Evolutionary conservation across 2,329 filamentous ascomycete species (phyloP), one percentile per base, ranked within the genome.

Genomic region (Fusarium staphyleae): DNA sequence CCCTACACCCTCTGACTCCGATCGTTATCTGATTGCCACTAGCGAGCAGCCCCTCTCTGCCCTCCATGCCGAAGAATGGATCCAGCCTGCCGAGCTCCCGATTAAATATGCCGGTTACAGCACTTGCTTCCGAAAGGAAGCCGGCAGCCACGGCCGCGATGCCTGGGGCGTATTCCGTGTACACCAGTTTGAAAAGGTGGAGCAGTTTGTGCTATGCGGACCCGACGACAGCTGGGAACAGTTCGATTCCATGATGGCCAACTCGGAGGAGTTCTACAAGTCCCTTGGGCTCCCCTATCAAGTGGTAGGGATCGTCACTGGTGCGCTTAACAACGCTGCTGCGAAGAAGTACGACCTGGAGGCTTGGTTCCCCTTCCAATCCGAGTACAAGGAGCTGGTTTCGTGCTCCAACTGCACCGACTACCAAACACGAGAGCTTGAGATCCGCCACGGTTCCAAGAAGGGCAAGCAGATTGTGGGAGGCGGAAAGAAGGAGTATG

Each of bases 141-240:
- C 95, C 33, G 95, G 95, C 47, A 87, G 90, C 15, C 93, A 76
- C 58, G 76, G 92, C 24, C 89, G 91, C 72, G 92, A 99, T 73
- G 93, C 93, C 1, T 99, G 95, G 95, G 95, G 95, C 50, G 91
- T 98, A 57, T 99, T 97, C 84, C 88, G 95, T 62, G 93, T 98
- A 22, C 95, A 99, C 74, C 93, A 99, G 74, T 99, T 98, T 69
- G 93, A 98, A 75, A 97, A 96, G 84, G 87, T 86, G 46, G 89
- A 93, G 70, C 90, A 92, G 77, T 93, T 91, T 70, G 78, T 91
- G 55, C 81, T 90, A 66, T 89, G 89, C 60, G 90, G 96, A 67
- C 92, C 91, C 0, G 91, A 96, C 69, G 87, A 93, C 69, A 96
- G 90, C 40, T 98, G 92, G 92, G 85, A 96, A 71, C 87, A 88